These are phyloP conservation scores for Ophiobolus disseminans DNA, from an alignment of 2,329 filamentous ascomycete species.

Conservation along the genomic window DNA sequence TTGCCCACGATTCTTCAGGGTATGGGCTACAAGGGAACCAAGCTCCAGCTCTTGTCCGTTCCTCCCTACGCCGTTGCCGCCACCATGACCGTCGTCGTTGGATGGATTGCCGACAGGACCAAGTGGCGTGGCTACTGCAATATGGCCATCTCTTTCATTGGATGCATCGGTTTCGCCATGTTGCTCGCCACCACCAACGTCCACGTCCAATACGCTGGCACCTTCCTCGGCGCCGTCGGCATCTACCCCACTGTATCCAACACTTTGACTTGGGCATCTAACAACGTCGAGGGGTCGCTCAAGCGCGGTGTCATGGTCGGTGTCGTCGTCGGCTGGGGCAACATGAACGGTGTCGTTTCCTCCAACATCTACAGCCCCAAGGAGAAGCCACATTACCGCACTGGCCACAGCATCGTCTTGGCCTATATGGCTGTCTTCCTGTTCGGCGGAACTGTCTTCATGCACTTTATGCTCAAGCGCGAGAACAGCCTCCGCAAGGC, in stretches of 20 bases:
- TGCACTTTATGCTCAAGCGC: constrained; percentile 66
- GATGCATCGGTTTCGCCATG: constrained; percentile 81
- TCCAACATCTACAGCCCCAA: constrained; percentile 76
- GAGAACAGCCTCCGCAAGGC: constrained; percentile 73
- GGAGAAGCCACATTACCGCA: constrained; percentile 69
- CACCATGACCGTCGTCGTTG: constrained; percentile 71
- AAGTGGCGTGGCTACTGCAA: constrained; percentile 80
- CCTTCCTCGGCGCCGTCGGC: constrained; percentile 82
- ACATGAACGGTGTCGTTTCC: constrained; percentile 85
- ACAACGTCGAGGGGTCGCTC: constrained; percentile 92
- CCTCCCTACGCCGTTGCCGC: constrained; percentile 78
- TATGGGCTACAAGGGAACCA: constrained; percentile 64
- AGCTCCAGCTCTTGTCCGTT: constrained; percentile 74
- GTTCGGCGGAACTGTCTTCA: constrained; percentile 72
- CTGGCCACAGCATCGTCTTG: constrained; percentile 78
- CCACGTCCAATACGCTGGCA: constrained; percentile 79
- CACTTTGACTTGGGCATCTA: constrained; percentile 85
- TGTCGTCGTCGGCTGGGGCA: constrained; percentile 89
- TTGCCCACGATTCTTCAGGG: constrained; percentile 58
- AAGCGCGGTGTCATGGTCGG: constrained; percentile 89
- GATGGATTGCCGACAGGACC: constrained; percentile 78
- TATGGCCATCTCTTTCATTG: constrained; percentile 72
- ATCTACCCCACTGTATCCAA: constrained; percentile 90
- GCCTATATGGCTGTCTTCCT: constrained; percentile 75
- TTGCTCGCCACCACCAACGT: constrained; percentile 70